A percentile compares a stretch with the other conserved stretches of the same genome.
phyloP scores from a whole-genome alignment of 129 eudicot genomes.

The Lactuca saligna region DNA sequence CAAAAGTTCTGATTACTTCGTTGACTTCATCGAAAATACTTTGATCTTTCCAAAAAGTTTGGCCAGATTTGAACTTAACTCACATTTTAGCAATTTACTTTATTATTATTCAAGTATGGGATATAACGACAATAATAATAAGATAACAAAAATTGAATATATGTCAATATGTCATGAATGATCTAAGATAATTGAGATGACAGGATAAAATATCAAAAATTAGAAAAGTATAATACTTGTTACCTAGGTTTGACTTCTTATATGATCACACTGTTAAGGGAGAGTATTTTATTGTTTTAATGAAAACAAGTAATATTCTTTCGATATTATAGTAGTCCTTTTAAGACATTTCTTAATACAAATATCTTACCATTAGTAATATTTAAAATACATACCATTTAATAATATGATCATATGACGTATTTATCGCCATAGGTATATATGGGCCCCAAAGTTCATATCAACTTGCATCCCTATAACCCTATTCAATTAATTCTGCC shows the following conservation, averaged over 20 bases:
- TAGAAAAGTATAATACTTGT: not conserved
- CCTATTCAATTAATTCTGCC: slow-evolving; percentile 15
- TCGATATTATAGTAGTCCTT: not conserved
- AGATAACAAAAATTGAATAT: not conserved
- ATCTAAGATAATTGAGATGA: not conserved
- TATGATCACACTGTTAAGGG: not conserved
- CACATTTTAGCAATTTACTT: not conserved
- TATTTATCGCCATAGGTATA: not conserved
- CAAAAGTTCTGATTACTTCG: slow-evolving; percentile 1
- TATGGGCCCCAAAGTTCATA: not conserved
- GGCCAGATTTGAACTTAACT: not conserved
- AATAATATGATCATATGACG: not conserved
- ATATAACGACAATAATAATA: too few species aligned
- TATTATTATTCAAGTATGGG: slow-evolving; percentile 1
- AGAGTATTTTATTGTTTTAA: not conserved
- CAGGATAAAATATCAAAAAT: not conserved
- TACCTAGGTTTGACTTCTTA: slow-evolving; percentile 1
- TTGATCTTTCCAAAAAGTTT: not conserved
- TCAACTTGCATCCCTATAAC: slow-evolving; percentile 23
- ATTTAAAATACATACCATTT: too few species aligned
- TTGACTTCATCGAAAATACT: not conserved
- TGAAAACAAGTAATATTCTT: not conserved
- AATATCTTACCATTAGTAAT: not conserved
- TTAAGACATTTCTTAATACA: not conserved
- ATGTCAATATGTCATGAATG: not conserved